Conservation (phyloP, 257 asterid genomes). For the Forsythia viridissima region DNA sequence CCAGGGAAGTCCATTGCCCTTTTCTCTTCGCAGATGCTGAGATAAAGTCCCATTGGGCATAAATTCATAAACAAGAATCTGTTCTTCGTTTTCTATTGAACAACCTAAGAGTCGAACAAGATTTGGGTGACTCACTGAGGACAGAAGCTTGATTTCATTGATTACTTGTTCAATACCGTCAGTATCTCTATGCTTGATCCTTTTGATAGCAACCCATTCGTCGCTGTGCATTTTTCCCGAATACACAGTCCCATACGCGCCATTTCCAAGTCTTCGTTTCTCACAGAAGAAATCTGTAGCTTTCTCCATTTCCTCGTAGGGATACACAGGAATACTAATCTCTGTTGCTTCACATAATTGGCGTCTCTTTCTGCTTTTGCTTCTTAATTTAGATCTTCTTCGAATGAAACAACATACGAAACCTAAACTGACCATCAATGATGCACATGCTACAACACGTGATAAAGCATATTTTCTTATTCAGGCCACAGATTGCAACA, state of each 20-base stretch:
- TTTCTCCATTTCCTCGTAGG: constrained; percentile 66
- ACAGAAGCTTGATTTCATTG: constrained; percentile 73
- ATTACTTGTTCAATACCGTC: constrained; percentile 62
- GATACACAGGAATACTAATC: constrained; percentile 61
- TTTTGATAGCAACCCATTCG: constrained; percentile 77
- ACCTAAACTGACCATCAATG: constrained; percentile 51
- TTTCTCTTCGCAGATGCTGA: constrained; percentile 63
- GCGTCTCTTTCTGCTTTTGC: constrained; percentile 40
- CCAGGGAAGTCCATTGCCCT: constrained; percentile 57
- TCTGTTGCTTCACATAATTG: constrained; percentile 56
- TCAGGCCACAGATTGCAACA: background rate
- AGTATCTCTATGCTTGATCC: constrained; percentile 47
- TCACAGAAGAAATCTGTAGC: constrained; percentile 73
- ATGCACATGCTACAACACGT: constrained; percentile 70
- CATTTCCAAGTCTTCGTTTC: constrained; percentile 65
- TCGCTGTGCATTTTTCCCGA: constrained; percentile 56
- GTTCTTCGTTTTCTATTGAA: constrained; percentile 68
- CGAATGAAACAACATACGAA: constrained; percentile 55
- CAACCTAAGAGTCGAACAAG: constrained; percentile 79
- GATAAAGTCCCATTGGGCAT: constrained; percentile 85
- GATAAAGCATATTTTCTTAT: constrained; percentile 14
- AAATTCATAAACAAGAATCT: constrained; percentile 73
- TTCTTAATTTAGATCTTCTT: constrained; percentile 39
- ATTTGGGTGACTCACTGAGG: constrained; percentile 76
- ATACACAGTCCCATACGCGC: constrained; percentile 82